Conservation (phyloP, 1,139 yeast genomes). For the Nakaseomyces sp. region DNA sequence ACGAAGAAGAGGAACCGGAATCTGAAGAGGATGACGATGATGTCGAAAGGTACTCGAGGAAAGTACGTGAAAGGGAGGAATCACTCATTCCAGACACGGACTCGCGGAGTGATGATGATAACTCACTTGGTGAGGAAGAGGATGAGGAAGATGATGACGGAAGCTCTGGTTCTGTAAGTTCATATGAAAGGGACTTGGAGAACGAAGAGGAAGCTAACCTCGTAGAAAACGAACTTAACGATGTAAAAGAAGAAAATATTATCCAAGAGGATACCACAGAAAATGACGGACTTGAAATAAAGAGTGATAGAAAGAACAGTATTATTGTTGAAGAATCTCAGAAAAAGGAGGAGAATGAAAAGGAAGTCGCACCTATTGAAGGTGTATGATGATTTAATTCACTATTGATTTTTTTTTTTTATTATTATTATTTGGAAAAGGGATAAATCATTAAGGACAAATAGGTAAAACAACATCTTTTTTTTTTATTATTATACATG, state of each 20-base stretch:
- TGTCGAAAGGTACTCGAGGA: slow-evolving; percentile 8
- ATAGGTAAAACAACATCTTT: too few relatives aligned
- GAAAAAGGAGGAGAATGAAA: background rate
- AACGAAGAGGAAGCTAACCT: slow-evolving; percentile 6
- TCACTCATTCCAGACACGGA: slow-evolving; percentile 7
- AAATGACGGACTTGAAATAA: background rate
- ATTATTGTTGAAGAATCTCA: slow-evolving; percentile 1
- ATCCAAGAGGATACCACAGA: slow-evolving; percentile 5
- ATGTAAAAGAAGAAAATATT: slow-evolving; percentile 2
- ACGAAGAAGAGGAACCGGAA: slow-evolving; percentile 5
- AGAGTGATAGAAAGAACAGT: slow-evolving; percentile 3
- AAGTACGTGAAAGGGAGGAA: slow-evolving; percentile 9
- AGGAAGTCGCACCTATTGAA: background rate
- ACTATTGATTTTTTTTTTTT: too few relatives aligned
- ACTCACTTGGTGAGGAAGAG: slow-evolving; percentile 1
- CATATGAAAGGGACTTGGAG: slow-evolving; percentile 6
- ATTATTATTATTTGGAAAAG: too few relatives aligned
- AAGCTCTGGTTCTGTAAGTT: slow-evolving; percentile 6
- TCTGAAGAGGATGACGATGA: slow-evolving; percentile 12
- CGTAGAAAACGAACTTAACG: background rate
- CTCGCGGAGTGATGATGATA: slow-evolving; percentile 4
- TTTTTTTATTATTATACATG: too few relatives aligned
- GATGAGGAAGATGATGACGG: slow-evolving; percentile 4
- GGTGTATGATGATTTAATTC: background rate
- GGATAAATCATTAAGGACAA: too few relatives aligned